Conservation (phyloP, 768 basidiomycete species). For the Clathrus columnatus region DNA sequence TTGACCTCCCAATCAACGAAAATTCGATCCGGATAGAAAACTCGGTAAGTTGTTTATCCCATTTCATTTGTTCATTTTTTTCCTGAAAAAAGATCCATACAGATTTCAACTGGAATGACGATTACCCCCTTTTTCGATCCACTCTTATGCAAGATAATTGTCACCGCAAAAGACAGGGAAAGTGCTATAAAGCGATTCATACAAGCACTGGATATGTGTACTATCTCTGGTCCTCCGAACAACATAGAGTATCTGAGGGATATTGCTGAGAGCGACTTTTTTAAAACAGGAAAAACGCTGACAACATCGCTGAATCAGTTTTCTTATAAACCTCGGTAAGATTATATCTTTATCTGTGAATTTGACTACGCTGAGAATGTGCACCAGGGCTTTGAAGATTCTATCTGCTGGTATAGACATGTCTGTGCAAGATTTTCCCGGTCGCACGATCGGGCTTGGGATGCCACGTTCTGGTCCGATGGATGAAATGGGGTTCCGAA, state of each 20-base stretch:
- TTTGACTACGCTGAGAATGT: neutral
- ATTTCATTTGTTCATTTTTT: neutral
- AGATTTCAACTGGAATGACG: constrained; percentile 42
- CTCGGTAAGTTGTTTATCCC: constrained; percentile 33
- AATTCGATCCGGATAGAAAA: constrained; percentile 55
- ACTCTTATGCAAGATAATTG: constrained; percentile 52
- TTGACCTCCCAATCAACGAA: constrained; percentile 28
- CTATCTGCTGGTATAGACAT: constrained; percentile 46
- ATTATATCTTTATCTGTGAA: constrained; percentile 23
- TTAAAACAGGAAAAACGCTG: constrained; percentile 35
- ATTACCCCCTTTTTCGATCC: constrained; percentile 51
- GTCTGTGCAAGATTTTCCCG: constrained; percentile 50
- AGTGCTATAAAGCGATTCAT: constrained; percentile 38
- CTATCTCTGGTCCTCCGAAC: constrained; percentile 51
- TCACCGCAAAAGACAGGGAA: constrained; percentile 35
- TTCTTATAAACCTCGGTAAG: constrained; percentile 26
- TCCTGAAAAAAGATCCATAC: neutral
- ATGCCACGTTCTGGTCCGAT: constrained; percentile 58
- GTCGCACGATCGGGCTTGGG: constrained; percentile 43
- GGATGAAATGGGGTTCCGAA: constrained; percentile 47
- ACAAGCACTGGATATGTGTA: constrained; percentile 28
- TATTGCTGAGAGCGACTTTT: constrained; percentile 32
- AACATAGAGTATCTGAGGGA: constrained; percentile 45
- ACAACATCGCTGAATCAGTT: constrained; percentile 43
- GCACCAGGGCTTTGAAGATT: constrained; percentile 41